Evolutionary conservation across 805 yeast genomes (phyloP).

Genomic region (Blastobotrys terrestris): DNA sequence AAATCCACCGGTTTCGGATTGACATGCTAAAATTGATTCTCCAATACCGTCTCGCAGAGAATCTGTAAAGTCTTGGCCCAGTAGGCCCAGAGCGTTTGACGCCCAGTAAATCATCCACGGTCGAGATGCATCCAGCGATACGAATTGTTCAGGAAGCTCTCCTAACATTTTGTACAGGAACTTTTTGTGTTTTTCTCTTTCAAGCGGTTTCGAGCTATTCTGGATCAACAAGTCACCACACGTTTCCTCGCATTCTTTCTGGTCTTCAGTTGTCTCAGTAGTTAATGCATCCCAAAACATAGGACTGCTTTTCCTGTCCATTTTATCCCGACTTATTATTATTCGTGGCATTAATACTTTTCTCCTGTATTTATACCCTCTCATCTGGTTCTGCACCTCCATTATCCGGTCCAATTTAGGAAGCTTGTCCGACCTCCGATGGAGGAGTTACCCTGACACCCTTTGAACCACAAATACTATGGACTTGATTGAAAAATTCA

Average conservation of each 20-base stretch:
- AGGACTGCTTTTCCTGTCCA: not conserved
- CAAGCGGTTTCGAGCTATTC: not conserved
- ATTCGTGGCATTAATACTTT: not conserved
- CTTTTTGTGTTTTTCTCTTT: conserved; percentile 33
- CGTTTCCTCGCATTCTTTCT: not conserved
- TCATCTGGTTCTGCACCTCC: not conserved
- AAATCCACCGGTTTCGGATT: conserved; percentile 52
- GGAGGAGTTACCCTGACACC: not conserved
- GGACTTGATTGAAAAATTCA: too few species aligned
- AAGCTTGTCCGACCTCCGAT: not conserved
- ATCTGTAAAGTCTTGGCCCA: conserved; percentile 32
- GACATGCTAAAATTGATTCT: conserved; percentile 29
- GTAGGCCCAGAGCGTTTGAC: conserved; percentile 44
- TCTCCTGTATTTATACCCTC: not conserved
- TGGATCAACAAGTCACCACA: conserved; percentile 1
- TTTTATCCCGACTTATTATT: not conserved
- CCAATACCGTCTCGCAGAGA: not conserved
- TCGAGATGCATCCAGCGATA: conserved; percentile 76
- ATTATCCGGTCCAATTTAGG: not conserved
- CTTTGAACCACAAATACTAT: too few species aligned
- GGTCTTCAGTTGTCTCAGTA: conserved; percentile 3
- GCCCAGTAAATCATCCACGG: conserved; percentile 91
- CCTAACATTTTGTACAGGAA: conserved; percentile 39
- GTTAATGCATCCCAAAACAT: not conserved
- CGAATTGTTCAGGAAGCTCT: conserved; percentile 46